Percentiles rank a stretch among this genome's conserved stretches.
Evolutionary conservation across 2,329 filamentous ascomycete genomes (phyloP).

Genomic region (Cytospora piceae): DNA sequence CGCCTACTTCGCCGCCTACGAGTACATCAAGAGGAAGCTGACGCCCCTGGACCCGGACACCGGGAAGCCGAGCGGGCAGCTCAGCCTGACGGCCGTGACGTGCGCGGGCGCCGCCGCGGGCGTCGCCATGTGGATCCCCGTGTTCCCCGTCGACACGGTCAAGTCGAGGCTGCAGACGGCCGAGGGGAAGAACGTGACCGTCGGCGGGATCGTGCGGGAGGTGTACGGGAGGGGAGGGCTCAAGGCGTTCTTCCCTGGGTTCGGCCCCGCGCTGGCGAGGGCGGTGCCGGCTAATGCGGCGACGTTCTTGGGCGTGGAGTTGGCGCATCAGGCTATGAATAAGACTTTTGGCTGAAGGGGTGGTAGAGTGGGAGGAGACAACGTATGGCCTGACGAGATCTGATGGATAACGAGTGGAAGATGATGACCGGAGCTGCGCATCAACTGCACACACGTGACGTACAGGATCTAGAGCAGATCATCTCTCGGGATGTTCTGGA

Average conservation of each 20-base stretch:
- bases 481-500: neutral
- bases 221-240: constrained; percentile 83
- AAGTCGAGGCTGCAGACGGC: constrained; percentile 93
- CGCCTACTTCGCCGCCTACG: constrained; percentile 96
- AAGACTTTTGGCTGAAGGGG: constrained; percentile 63
- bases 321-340: constrained; percentile 82
- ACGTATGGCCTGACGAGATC: neutral
- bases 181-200: constrained; percentile 74
- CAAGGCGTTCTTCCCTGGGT: constrained; percentile 95
- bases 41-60: constrained; percentile 78
- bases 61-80: constrained; percentile 73
- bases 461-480: neutral
- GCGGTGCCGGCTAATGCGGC: constrained; percentile 96
- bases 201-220: constrained; percentile 77
- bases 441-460: neutral
- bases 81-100: constrained; percentile 82
- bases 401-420: neutral
- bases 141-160: constrained; percentile 96
- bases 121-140: constrained; percentile 98
- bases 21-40: constrained; percentile 86
- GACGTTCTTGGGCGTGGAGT: constrained; percentile 85
- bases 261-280: constrained; percentile 88
- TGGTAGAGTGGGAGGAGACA: too few relatives aligned
- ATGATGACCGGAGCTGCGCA: neutral
- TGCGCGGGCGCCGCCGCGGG: constrained; percentile 87